Conservation (phyloP, 352 stramenopile genomes). For the Phytophthora foliorum region DNA sequence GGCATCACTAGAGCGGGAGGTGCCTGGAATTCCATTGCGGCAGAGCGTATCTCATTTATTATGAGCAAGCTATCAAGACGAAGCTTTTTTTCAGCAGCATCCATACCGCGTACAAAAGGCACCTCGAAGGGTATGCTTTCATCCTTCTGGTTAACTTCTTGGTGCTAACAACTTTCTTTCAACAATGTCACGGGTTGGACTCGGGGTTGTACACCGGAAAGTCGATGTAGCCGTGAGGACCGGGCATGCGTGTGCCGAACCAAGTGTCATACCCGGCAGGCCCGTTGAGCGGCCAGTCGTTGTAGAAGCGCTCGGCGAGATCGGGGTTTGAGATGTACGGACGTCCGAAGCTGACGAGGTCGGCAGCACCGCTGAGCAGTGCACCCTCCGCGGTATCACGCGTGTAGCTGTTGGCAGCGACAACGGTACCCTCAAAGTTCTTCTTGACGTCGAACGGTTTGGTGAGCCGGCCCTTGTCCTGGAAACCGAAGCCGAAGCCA, state of each 20-base stretch:
- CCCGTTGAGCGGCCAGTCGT: conserved; percentile 41
- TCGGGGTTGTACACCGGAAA: conserved; percentile 30
- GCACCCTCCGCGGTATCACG: conserved; percentile 45
- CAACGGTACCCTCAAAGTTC: conserved; percentile 39
- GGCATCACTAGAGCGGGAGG: too few species aligned
- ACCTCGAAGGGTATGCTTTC: background rate
- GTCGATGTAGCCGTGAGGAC: conserved; percentile 30
- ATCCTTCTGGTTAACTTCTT: too few species aligned
- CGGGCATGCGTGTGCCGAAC: conserved; percentile 34
- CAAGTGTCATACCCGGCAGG: conserved; percentile 34
- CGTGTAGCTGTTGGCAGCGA: conserved; percentile 47
- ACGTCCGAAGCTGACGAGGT: conserved; percentile 40
- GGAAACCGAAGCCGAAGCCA: conserved; percentile 49
- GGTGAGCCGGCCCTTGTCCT: conserved; percentile 40
- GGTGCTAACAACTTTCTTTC: too few species aligned
- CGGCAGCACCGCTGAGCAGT: conserved; percentile 26
- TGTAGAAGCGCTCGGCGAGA: conserved; percentile 33
- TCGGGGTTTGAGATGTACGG: conserved; percentile 47
- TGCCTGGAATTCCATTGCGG: background rate
- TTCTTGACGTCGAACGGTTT: conserved; percentile 49
- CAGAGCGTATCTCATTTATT: background rate
- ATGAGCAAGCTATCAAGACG: background rate
- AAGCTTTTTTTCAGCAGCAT: background rate
- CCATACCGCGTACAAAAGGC: background rate
- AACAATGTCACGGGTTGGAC: background rate